Conservation (phyloP, 345 rosid species). For the Xanthoceras sorbifolium region DNA sequence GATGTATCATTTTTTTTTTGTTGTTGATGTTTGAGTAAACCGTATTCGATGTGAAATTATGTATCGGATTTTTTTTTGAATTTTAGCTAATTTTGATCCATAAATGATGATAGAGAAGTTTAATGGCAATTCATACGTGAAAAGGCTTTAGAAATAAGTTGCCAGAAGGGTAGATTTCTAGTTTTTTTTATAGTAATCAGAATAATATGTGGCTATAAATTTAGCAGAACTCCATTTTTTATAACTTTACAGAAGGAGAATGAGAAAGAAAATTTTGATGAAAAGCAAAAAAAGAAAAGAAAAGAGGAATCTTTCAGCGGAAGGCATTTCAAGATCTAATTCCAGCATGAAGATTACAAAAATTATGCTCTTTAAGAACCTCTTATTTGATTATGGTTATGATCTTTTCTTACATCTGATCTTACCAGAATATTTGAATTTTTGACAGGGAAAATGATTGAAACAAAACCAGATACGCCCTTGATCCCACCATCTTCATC, state of each 20-base stretch:
- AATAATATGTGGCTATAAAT: neutral
- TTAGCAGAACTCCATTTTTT: neutral
- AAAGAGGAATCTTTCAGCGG: neutral
- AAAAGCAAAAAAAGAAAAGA: neutral
- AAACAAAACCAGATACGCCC: conserved; percentile 34
- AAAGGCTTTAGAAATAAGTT: neutral
- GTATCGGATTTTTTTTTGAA: neutral
- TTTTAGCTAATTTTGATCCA: conserved; percentile 8
- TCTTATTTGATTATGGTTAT: neutral
- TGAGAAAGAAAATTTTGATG: neutral
- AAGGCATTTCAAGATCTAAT: conserved; percentile 8
- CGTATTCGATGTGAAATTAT: neutral
- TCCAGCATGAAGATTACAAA: neutral
- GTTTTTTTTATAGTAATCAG: neutral
- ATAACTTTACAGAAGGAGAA: neutral
- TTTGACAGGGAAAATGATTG: conserved; percentile 36
- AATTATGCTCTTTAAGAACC: neutral
- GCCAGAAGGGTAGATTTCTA: neutral
- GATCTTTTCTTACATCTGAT: neutral
- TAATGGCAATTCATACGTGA: neutral
- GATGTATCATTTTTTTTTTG: neutral
- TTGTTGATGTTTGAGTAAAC: neutral
- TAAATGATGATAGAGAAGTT: neutral
- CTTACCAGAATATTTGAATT: conserved; percentile 20
- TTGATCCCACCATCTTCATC: conserved; percentile 35